Percentiles rank a stretch among this genome's conserved stretches.
These are phyloP conservation scores for Chaetomidium leptoderma DNA, from an alignment of 495 filamentous ascomycete species.

Conservation along the genomic window DNA sequence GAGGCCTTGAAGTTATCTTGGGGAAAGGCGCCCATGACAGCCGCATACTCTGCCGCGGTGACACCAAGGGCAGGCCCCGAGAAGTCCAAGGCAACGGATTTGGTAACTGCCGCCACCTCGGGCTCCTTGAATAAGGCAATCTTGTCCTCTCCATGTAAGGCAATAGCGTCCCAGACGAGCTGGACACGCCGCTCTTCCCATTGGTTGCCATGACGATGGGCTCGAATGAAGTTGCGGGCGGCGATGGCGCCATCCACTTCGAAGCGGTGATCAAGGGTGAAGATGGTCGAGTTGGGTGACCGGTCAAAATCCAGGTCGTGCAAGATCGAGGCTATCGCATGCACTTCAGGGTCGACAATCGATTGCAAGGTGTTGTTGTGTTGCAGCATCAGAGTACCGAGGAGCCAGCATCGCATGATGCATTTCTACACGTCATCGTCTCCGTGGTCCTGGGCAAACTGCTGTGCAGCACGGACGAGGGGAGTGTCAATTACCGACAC, in stretches of 20 bases:
- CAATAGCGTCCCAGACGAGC: conserved; percentile 2
- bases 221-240: neutral
- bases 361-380: neutral
- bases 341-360: neutral
- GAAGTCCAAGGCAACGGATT: neutral
- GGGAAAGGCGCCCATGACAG: neutral
- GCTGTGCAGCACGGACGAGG: neutral
- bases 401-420: neutral
- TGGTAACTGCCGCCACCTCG: neutral
- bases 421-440: neutral
- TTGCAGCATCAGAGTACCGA: neutral
- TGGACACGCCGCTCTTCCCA: neutral
- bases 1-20: neutral
- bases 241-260: conserved; percentile 1
- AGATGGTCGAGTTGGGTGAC: conserved; percentile 1
- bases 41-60: neutral
- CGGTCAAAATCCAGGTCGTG: neutral
- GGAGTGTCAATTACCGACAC: neutral
- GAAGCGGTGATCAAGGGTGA: neutral
- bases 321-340: neutral
- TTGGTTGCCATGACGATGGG: neutral
- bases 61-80: neutral
- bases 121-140: neutral
- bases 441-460: neutral
- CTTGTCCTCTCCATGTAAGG: neutral